Conservation (phyloP, 257 asterid genomes). For the Cinchona pubescens region DNA sequence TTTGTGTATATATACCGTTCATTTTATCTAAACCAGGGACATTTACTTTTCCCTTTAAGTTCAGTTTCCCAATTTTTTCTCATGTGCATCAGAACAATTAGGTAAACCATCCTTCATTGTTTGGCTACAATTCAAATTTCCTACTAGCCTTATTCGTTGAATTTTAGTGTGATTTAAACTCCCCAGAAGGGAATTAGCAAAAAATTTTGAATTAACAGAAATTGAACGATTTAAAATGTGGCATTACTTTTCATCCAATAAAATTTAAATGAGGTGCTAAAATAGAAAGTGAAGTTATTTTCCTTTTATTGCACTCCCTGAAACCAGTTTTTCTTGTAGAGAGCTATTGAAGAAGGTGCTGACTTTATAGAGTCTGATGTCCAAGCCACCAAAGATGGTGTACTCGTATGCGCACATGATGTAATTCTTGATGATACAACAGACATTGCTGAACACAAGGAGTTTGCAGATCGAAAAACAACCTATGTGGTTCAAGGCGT, state of each 20-base stretch:
- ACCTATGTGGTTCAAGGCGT: conserved; percentile 76
- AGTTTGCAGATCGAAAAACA: conserved; percentile 59
- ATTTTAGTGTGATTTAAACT: not conserved
- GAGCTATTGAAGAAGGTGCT: conserved; percentile 96
- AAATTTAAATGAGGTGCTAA: not conserved
- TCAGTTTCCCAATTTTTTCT: not conserved
- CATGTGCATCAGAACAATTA: not conserved
- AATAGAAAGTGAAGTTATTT: not conserved
- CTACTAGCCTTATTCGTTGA: not conserved
- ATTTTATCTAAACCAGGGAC: not conserved
- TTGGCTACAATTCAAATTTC: not conserved
- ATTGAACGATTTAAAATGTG: not conserved
- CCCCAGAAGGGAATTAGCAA: not conserved
- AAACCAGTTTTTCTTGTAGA: conserved; percentile 47
- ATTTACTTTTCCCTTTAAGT: not conserved
- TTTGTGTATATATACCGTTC: not conserved
- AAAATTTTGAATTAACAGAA: not conserved
- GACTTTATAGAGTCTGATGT: conserved; percentile 94
- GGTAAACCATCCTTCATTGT: not conserved
- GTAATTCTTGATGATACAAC: conserved; percentile 65
- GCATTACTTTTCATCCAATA: not conserved
- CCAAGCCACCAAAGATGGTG: conserved; percentile 82
- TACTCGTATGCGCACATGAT: conserved; percentile 82
- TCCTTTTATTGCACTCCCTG: not conserved
- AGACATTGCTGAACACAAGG: conserved; percentile 63